Evolutionary conservation across 306 rosid species (phyloP).

Genomic region (Castanea crenata): DNA sequence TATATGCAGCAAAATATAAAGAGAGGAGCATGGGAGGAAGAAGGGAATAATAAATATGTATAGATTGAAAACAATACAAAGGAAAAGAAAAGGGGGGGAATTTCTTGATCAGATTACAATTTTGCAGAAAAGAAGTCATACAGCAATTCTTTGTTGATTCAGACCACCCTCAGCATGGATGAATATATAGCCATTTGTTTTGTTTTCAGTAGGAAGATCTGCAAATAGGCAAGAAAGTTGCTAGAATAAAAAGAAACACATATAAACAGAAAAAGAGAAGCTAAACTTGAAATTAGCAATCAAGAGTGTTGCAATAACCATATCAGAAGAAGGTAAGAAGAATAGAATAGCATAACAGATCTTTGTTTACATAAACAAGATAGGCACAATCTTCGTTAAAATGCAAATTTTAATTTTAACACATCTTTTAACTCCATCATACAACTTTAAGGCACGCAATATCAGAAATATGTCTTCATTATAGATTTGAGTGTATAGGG

Average conservation of each 20-base stretch:
- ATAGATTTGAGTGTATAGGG: not conserved
- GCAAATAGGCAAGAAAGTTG: constrained; percentile 26
- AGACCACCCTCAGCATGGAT: constrained; percentile 98
- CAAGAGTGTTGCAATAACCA: not conserved
- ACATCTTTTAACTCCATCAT: not conserved
- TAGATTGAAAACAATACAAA: not conserved
- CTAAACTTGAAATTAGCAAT: not conserved
- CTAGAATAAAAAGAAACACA: not conserved
- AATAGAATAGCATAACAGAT: not conserved
- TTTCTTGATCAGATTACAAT: constrained; percentile 14
- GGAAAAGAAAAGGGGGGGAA: not conserved
- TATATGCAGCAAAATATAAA: constrained; percentile 1
- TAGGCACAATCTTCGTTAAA: not conserved
- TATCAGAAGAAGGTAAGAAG: not conserved
- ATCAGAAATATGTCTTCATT: not conserved
- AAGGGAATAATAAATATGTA: constrained; percentile 1
- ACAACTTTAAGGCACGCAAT: not conserved
- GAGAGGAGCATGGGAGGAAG: not conserved
- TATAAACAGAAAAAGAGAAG: not conserved
- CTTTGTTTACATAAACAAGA: not conserved
- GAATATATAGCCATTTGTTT: constrained; percentile 89
- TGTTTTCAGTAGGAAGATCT: constrained; percentile 88
- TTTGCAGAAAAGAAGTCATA: constrained; percentile 35
- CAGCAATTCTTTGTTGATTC: constrained; percentile 96
- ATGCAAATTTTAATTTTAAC: not conserved